Evolutionary conservation across 768 basidiomycete genomes (phyloP), one percentile per base, ranked within the genome.

Genomic region (Rhodosporidiobolus odoratus): DNA sequence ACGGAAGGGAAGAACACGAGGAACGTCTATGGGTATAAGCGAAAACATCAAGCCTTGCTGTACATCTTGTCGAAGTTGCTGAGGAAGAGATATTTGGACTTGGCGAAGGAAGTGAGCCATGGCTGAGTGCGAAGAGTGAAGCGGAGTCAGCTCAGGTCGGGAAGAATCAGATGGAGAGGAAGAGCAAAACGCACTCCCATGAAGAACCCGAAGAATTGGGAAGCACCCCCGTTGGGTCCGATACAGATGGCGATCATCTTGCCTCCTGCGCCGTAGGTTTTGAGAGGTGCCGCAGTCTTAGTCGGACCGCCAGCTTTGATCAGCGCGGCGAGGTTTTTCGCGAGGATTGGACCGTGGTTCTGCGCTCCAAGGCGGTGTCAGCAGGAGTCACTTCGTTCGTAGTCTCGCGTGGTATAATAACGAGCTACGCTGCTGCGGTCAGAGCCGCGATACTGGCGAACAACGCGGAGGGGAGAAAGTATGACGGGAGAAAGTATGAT

Each of bases 161-260:
- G 21, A n/a, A 15, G 21, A 23, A 21, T 25, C 7, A 67, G 15
- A 19, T 30, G 25, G 35, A 47, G 48, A 16, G 41, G 27, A 52
- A 23, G 19, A 19, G 4, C 40, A n/a, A 41, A 4, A 54, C 68
- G 37, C 38, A 73, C 72, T 0, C 65, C 65, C 21, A 62, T 10
- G 4, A 64, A 37, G 3, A 45, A 59, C 0, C 73, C 73, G 34
- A 64, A 67, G 19, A 67, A 15, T 48, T 74, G 73, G 0, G 62
- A 65, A 0, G 73, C 68, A 7, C 73, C 72, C 5, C 72, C 73
- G 15, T 45, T 52, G 2, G 53, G 40, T 0, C 73, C 73, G n/a
- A 70, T 53, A 3, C 37, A 37, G 45, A 74, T 45, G 30, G 41
- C 45, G 57, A 74, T 66, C 23, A 67, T 35, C 32, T 63, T 40